Base-by-base conservation (phyloP, 2,329 filamentous ascomycete species). In the Trichoderma semiorbis region DNA sequence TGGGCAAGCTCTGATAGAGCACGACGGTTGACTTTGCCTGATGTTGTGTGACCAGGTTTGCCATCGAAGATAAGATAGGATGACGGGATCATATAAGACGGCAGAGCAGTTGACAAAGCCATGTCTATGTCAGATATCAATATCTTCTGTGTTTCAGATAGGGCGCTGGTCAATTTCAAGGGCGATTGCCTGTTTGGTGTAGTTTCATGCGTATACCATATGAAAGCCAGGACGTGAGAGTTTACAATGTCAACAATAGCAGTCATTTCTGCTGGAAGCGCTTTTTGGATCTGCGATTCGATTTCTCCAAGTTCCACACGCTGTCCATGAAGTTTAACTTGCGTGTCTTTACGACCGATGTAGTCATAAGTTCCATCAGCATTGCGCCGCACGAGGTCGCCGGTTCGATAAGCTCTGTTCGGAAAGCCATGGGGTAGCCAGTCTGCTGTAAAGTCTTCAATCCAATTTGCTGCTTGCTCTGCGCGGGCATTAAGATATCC, bases 41-140 rank as follows among this genome's bases (percentile, higher is more conserved):
- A 74, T 8, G 53, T 34, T 7, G 72, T 72, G 5, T 68, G 73
- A n/a, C 61, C 47, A 7, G 74, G 75, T 61, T 74, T 75, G 32
- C 71, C 73, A 8, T 21, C 14, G 36, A 73, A 74, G 14, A 69
- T 69, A 14, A 76, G 64, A 64, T 73, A 76, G 30, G 70, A 55
- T 10, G 74, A 70, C 1, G 74, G 75, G 16, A 76, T 60, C 75
- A 76, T 76, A 57, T 76, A 76, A 4, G n/a, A 26, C 5, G 75
- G 75, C 14, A 75, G 69, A 10, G 50, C 7, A 16, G 43, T 21
- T n/a, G 36, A 50, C 7, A 74, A 39, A 3, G 70, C 12, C 14
- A 66, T 63, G 18, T 67, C 32, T 6, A 74, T 53, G 28, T 76
- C 77, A 1, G 32, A 36, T 21, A 70, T 63, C 5, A 39, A 36